Evolutionary conservation across 306 rosid species (phyloP), one percentile per base, ranked within the genome.

Genomic region (Macrotyloma uniflorum): DNA sequence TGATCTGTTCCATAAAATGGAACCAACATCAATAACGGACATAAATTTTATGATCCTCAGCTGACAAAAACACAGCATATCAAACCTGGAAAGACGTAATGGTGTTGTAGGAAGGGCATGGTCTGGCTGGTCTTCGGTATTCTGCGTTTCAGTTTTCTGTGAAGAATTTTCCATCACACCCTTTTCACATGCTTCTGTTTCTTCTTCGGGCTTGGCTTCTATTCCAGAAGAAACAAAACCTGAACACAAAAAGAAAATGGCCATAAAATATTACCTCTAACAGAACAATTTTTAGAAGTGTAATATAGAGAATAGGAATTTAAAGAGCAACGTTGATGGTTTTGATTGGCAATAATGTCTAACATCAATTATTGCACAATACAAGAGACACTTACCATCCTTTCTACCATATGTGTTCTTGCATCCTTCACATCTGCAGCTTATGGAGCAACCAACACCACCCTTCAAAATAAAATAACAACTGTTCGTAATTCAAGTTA

Each of bases 391-490:
- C 90, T 91, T 72, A 93, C 97, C 97, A 80, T 92, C 94, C 84
- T 89, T 94, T 86, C 87, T 90, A 49, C 98, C 98, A 81, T 75
- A 86, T 42, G 88, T 81, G 58, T 94, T 94, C 85, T 88, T 88
- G 77, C 98, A 94, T 23, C 96, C 96, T 84, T 92, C 93, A 63
- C 98, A 94, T 86, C 92, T 85, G 83, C 97, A 94, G 78, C 83
- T 57, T 76, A 86, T 67, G 62, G 97, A 92, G 86, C 98, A 94
- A 82, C 98, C 97, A 15, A 90, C 95, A 61, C 95, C 93, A n/a
- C 91, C 93, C 98, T 94, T 66, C 46, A 73, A 73, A 69, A 87
- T 3, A 50, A 88, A 50, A 79, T 59, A 88, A 67, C 6, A 53
- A 82, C 9, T 49, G 53, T 69, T 63, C n/a, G 28, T 81, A 49